Percentiles rank a stretch among this genome's conserved stretches.
phyloP scores from a whole-genome alignment of 352 stramenopile genomes.

The Phytophthora ohioensis region DNA sequence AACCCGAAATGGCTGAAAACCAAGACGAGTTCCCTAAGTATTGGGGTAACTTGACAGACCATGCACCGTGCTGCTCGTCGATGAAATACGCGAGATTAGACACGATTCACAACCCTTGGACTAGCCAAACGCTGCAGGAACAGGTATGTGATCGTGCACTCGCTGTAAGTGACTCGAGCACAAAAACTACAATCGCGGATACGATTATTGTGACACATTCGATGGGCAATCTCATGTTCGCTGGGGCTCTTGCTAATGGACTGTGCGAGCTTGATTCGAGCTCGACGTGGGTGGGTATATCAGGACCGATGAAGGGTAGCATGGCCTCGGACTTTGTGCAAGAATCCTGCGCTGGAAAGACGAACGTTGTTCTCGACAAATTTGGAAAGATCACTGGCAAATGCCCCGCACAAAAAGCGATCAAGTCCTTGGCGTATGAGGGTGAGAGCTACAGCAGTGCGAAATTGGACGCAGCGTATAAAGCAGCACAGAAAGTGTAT shows the following conservation, averaged over 20 bases:
- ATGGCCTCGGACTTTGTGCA: conserved; percentile 32
- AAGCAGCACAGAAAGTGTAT: conserved; percentile 34
- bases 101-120: conserved; percentile 24
- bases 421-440: conserved; percentile 41
- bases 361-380: conserved; percentile 16
- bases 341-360: conserved; percentile 24
- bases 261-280: conserved; percentile 30
- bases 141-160: conserved; percentile 24
- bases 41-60: conserved; percentile 29
- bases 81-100: conserved; percentile 31
- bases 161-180: conserved; percentile 22
- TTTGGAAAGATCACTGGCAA: conserved; percentile 22
- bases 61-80: conserved; percentile 31
- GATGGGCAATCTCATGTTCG: conserved; percentile 38
- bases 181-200: conserved; percentile 18
- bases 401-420: conserved; percentile 12
- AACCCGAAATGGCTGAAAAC: conserved; percentile 29
- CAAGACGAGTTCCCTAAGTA: conserved; percentile 30
- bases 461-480: conserved; percentile 29
- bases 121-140: conserved; percentile 4
- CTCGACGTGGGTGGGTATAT: conserved; percentile 43
- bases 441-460: conserved; percentile 28
- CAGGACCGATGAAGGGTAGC: conserved; percentile 34
- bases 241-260: conserved; percentile 31
- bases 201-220: conserved; percentile 36